Conservation (phyloP, 2,329 filamentous ascomycete species). For the Niveomyces coronatus region DNA sequence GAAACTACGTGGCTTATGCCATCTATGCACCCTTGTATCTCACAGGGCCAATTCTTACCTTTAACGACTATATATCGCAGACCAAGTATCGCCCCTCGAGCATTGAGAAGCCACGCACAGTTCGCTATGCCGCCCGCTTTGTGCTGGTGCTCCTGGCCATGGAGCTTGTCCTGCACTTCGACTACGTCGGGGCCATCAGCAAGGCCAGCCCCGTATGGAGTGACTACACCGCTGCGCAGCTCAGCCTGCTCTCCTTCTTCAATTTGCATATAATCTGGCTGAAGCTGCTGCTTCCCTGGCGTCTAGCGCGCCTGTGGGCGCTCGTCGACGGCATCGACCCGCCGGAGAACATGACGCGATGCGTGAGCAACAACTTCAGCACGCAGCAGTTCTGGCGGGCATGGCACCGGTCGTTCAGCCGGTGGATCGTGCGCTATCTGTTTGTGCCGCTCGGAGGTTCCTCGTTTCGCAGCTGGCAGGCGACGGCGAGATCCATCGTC, state of each 20-base stretch:
- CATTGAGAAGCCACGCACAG: slow-evolving; percentile 58
- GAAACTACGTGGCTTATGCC: slow-evolving; percentile 80
- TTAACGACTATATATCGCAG: slow-evolving; percentile 96
- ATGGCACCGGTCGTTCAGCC: slow-evolving; percentile 93
- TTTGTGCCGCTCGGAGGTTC: slow-evolving; percentile 83
- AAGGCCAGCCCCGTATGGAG: slow-evolving; percentile 71
- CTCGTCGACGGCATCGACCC: slow-evolving; percentile 86
- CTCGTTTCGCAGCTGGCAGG: slow-evolving; percentile 34
- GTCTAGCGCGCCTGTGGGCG: slow-evolving; percentile 97
- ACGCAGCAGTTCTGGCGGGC: slow-evolving; percentile 87
- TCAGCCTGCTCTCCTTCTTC: slow-evolving; percentile 86
- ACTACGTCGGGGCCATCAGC: slow-evolving; percentile 89
- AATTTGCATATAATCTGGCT: slow-evolving; percentile 97
- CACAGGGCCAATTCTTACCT: slow-evolving; percentile 86
- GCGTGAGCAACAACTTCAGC: slow-evolving; percentile 90
- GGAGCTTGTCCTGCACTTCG: slow-evolving; percentile 84
- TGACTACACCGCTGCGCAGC: slow-evolving; percentile 74
- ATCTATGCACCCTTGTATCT: slow-evolving; percentile 92
- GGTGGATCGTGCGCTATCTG: slow-evolving; percentile 88
- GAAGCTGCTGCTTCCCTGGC: slow-evolving; percentile 91
- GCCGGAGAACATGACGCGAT: slow-evolving; percentile 96
- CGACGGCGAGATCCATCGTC: slow-evolving; percentile 47
- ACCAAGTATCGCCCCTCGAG: slow-evolving; percentile 61
- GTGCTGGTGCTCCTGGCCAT: slow-evolving; percentile 70
- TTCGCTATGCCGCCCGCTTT: slow-evolving; percentile 78